Percentiles rank a stretch among this genome's conserved stretches.
Conservation (phyloP, 2,329 filamentous ascomycete genomes). For the Volutella citrinella region DNA sequence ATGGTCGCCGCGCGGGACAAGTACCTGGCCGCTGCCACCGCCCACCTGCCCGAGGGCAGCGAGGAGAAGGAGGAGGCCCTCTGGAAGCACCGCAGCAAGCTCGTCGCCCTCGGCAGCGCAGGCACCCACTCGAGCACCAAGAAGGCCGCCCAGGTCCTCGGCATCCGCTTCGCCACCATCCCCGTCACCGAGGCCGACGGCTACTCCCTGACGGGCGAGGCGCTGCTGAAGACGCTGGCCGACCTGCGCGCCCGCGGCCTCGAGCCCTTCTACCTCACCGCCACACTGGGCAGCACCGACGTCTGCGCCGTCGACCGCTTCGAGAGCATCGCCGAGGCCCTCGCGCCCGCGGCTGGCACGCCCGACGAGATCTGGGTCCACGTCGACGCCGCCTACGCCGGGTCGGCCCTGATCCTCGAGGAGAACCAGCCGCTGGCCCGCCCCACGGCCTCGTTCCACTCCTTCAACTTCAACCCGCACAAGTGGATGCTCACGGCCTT, state of each 20-base stretch:
- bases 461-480: conserved; percentile 94
- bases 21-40: conserved; percentile 62
- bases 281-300: conserved; percentile 81
- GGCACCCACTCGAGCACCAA: conserved; percentile 81
- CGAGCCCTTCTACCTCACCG: conserved; percentile 82
- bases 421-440: conserved; percentile 70
- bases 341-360: conserved; percentile 30
- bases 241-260: conserved; percentile 66
- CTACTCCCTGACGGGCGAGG: conserved; percentile 66
- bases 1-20: conserved; percentile 86
- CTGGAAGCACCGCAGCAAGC: conserved; percentile 46
- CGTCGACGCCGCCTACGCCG: conserved; percentile 90
- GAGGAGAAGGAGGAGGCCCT: conserved; percentile 70
- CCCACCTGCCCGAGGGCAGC: conserved; percentile 41
- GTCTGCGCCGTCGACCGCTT: conserved; percentile 88
- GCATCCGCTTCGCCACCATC: conserved; percentile 75
- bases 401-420: conserved; percentile 76
- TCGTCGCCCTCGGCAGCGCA: conserved; percentile 79
- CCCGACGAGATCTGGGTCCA: conserved; percentile 76
- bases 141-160: conserved; percentile 83
- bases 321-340: conserved; percentile 56
- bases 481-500: conserved; percentile 97
- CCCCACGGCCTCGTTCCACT: conserved; percentile 69
- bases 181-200: conserved; percentile 59
- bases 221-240: conserved; percentile 60